These are phyloP conservation scores for Suillus brevipes DNA, from an alignment of 768 basidiomycete genomes.

Conservation along the genomic window DNA sequence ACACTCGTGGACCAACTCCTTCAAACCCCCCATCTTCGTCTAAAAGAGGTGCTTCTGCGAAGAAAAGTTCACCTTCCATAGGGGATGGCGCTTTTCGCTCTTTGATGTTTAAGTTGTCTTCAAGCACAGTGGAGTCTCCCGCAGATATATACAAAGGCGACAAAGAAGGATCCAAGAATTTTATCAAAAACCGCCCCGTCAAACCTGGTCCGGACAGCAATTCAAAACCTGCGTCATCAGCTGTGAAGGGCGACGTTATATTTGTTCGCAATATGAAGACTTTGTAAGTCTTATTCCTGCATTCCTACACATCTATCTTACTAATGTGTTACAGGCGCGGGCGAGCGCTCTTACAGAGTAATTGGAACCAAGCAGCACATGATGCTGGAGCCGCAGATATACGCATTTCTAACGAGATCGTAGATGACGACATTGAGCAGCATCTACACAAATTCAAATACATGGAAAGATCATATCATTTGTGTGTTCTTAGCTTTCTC, in stretches of 20 bases:
- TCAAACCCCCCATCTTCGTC: background rate
- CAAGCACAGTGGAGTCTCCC: background rate
- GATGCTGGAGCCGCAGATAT: constrained; percentile 32
- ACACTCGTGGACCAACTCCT: background rate
- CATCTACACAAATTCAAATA: constrained; percentile 49
- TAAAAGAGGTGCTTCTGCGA: background rate
- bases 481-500: constrained; percentile 36
- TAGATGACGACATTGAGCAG: constrained; percentile 40
- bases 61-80: background rate
- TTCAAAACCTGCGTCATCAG: background rate
- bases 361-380: constrained; percentile 32
- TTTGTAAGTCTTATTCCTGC: background rate
- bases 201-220: background rate
- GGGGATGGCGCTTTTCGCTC: constrained; percentile 1
- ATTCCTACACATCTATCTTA: background rate
- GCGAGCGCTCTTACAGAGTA: constrained; percentile 25
- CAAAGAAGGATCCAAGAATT: background rate
- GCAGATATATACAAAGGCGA: background rate
- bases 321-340: constrained; percentile 13
- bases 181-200: background rate
- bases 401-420: constrained; percentile 35
- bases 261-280: background rate
- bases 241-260: background rate
- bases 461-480: constrained; percentile 51
- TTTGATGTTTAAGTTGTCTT: constrained; percentile 1